Percentiles rank a stretch among this genome's conserved stretches.
Evolutionary conservation across 805 yeast species (phyloP).

Genomic region (Zygosaccharomyces lentus): DNA sequence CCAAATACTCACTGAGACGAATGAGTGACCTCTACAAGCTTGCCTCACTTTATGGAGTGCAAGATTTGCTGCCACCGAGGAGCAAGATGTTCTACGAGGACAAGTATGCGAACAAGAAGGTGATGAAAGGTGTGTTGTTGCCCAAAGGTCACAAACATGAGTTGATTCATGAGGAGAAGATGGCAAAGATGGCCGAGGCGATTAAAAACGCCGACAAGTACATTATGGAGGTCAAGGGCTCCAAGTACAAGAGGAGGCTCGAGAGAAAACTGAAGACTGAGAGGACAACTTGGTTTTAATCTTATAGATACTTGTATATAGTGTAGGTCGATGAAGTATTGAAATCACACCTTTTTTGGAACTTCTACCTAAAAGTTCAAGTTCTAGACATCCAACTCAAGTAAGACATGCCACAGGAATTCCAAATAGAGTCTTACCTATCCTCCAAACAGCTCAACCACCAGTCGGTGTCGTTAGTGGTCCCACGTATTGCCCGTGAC

Average conservation of each 20-base stretch:
- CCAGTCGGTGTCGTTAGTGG: constrained; percentile 33
- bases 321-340: not conserved
- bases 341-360: not conserved
- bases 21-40: constrained; percentile 79
- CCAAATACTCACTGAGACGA: constrained; percentile 74
- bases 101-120: constrained; percentile 62
- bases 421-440: constrained; percentile 29
- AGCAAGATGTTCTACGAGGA: constrained; percentile 70
- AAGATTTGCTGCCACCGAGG: constrained; percentile 62
- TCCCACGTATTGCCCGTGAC: constrained; percentile 32
- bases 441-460: constrained; percentile 31
- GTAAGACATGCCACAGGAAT: constrained; percentile 26
- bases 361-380: not conserved
- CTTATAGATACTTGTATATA: constrained; percentile 10
- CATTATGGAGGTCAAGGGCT: constrained; percentile 61
- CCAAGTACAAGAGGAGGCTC: constrained; percentile 42
- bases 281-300: constrained; percentile 17
- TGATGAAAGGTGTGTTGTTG: constrained; percentile 68
- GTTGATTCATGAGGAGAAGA: constrained; percentile 55
- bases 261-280: constrained; percentile 38
- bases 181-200: constrained; percentile 60
- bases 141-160: constrained; percentile 85
- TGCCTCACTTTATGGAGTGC: constrained; percentile 77
- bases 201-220: constrained; percentile 61
- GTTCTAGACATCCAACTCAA: not conserved